phyloP scores from a whole-genome alignment of 305 asterid genomes.

The Fraxinus platypoda region DNA sequence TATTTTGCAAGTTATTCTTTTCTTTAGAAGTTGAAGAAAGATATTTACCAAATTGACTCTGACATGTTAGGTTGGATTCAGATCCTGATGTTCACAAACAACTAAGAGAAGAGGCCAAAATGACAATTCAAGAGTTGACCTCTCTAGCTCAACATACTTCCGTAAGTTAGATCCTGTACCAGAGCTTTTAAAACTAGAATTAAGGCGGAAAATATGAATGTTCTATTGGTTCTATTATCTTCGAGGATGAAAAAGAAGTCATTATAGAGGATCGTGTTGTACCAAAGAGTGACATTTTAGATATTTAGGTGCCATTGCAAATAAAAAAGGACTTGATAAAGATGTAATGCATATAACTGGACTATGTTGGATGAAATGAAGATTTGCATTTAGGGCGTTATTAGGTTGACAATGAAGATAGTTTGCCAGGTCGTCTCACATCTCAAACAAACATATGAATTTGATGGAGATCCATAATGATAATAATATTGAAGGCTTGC shows the following conservation, averaged over 20 bases:
- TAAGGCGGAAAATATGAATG: not conserved
- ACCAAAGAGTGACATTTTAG: not conserved
- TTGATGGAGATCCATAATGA: constrained; percentile 7
- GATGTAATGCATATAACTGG: not conserved
- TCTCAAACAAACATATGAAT: constrained; percentile 11
- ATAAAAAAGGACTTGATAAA: not conserved
- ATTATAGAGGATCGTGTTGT: not conserved
- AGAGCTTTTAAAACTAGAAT: constrained; percentile 6
- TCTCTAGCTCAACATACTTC: constrained; percentile 88
- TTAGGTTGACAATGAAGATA: not conserved
- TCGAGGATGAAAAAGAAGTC: not conserved
- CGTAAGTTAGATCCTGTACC: constrained; percentile 48
- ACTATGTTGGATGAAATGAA: not conserved
- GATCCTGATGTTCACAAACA: constrained; percentile 66
- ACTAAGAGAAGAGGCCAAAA: constrained; percentile 72
- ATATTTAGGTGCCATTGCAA: not conserved
- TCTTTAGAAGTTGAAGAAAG: constrained; percentile 17
- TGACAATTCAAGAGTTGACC: constrained; percentile 81
- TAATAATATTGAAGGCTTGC: not conserved
- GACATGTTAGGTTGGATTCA: constrained; percentile 68
- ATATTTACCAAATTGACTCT: constrained; percentile 20
- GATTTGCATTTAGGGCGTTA: not conserved
- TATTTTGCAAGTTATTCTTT: constrained; percentile 15
- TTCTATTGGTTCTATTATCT: not conserved
- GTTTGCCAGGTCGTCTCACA: constrained; percentile 7